Percentiles rank a stretch among this genome's conserved stretches.
These are phyloP conservation scores for Pythium apleroticum DNA, from an alignment of 352 stramenopile genomes.

Conservation along the genomic window DNA sequence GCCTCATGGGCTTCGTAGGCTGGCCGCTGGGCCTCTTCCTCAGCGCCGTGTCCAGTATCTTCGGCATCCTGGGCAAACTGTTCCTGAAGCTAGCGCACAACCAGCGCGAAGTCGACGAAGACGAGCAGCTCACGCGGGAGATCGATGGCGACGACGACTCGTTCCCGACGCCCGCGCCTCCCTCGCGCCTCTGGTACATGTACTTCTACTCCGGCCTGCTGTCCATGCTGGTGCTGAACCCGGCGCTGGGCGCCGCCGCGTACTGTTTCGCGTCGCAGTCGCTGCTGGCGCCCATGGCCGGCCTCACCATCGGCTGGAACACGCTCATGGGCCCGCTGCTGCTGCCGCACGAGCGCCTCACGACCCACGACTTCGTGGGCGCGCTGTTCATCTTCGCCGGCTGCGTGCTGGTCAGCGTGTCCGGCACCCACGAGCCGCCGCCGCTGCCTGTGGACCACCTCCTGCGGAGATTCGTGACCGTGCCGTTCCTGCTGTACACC, in stretches of 20 bases:
- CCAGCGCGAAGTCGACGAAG: slow-evolving; percentile 58
- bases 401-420: slow-evolving; percentile 73
- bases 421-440: slow-evolving; percentile 62
- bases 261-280: slow-evolving; percentile 84
- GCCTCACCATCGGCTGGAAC: slow-evolving; percentile 83
- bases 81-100: slow-evolving; percentile 83
- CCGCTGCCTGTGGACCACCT: slow-evolving; percentile 65
- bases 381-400: slow-evolving; percentile 75
- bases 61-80: slow-evolving; percentile 78
- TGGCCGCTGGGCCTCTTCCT: slow-evolving; percentile 79
- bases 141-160: slow-evolving; percentile 22
- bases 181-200: slow-evolving; percentile 42
- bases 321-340: slow-evolving; percentile 72
- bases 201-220: slow-evolving; percentile 74
- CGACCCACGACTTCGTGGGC: slow-evolving; percentile 73
- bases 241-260: slow-evolving; percentile 53
- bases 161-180: neutral
- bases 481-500: slow-evolving; percentile 68
- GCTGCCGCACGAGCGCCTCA: slow-evolving; percentile 65
- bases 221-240: slow-evolving; percentile 80
- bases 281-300: slow-evolving; percentile 78
- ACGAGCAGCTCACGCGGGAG: slow-evolving; percentile 33
- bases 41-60: slow-evolving; percentile 72
- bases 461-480: slow-evolving; percentile 45
- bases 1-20: slow-evolving; percentile 49